phyloP scores from a whole-genome alignment of 2,329 filamentous ascomycete genomes.

The Apiospora kogelbergensis region DNA sequence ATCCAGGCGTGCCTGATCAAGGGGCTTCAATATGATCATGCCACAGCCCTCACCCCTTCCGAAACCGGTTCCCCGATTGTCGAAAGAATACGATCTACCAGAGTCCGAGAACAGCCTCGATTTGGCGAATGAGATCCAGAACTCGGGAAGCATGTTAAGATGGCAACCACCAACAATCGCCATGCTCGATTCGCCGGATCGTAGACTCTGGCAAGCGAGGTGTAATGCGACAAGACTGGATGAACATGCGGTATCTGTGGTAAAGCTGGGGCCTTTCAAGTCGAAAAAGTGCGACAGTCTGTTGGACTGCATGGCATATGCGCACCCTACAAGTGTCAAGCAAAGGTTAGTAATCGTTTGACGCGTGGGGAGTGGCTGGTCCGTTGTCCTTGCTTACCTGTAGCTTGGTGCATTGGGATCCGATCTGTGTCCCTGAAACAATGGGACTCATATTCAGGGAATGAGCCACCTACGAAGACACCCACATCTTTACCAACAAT shows the following conservation, averaged over 20 bases:
- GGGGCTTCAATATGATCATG: conserved; percentile 55
- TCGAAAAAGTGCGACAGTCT: conserved; percentile 57
- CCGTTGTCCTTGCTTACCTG: conserved; percentile 17
- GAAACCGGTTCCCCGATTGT: conserved; percentile 55
- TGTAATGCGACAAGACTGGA: conserved; percentile 51
- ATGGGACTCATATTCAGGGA: conserved; percentile 49
- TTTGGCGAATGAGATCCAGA: conserved; percentile 45
- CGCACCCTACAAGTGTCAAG: conserved; percentile 36
- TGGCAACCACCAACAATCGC: conserved; percentile 50
- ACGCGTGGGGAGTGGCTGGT: background rate
- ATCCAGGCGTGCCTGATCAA: conserved; percentile 53
- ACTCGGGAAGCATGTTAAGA: conserved; percentile 47
- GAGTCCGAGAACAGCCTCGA: conserved; percentile 50
- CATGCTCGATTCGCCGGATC: conserved; percentile 43
- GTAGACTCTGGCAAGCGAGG: conserved; percentile 48
- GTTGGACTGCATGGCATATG: conserved; percentile 53
- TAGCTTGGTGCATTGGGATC: conserved; percentile 52
- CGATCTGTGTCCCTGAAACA: conserved; percentile 45
- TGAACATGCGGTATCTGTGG: conserved; percentile 53
- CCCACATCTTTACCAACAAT: conserved; percentile 49
- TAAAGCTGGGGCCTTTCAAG: conserved; percentile 52
- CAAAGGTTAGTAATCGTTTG: background rate
- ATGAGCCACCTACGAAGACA: conserved; percentile 49
- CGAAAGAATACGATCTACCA: conserved; percentile 53
- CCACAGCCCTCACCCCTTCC: conserved; percentile 60